Base-by-base conservation (phyloP, 1,284 basidiomycete species). In the Heterobasidion occidentale region DNA sequence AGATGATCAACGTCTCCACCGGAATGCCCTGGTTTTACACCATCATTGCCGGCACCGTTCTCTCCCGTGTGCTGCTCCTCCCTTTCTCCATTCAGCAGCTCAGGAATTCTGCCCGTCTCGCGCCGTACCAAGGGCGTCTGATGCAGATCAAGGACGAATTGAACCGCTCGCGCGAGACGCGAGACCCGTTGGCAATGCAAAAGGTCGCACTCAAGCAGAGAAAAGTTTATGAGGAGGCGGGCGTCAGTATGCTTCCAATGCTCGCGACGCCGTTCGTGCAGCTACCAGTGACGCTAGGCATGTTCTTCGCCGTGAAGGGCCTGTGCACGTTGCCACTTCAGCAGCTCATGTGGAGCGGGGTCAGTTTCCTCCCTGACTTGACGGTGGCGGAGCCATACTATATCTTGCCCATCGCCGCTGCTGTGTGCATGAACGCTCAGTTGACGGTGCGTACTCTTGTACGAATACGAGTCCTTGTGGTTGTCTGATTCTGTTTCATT, bases 1-100 rank as follows among this genome's bases (percentile, higher is more conserved):
- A 96, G 65, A 66, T 84, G 46, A 70, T 94, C 51, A 85, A 94
- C 62, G 84, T 89, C 55, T 72, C 78, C 46, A 86, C 87, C 0
- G 88, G 86, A 36, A 67, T 94, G 56, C 90, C 92, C 2, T 94
- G 92, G 92, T 92, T 92, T 77, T 86, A 82, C 69, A 88, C 86
- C 36, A 93, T 98, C 70, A 74, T 92, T 36, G 73, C 77, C 7
- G 83, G 88, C 50, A 87, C 90, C 19, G 63, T 90, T 11, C 68
- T 83, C 62, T 84, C 92, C 71, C 88, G 92, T 42, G 58, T 83
- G 6, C 61, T 80, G 36, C 76, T 94, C 49, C 71, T 94, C 55
- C 92, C 92, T 2, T 74, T 93, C 63, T 74, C 84, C 35, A 71
- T 95, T 58, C 74, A 77, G 47, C 80, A 80, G 54, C 73, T 88